A percentile compares a stretch with the other conserved stretches of the same genome.
These are phyloP conservation scores for Penicillium sp. DNA, from an alignment of 2,329 filamentous ascomycete genomes.

Conservation along the genomic window DNA sequence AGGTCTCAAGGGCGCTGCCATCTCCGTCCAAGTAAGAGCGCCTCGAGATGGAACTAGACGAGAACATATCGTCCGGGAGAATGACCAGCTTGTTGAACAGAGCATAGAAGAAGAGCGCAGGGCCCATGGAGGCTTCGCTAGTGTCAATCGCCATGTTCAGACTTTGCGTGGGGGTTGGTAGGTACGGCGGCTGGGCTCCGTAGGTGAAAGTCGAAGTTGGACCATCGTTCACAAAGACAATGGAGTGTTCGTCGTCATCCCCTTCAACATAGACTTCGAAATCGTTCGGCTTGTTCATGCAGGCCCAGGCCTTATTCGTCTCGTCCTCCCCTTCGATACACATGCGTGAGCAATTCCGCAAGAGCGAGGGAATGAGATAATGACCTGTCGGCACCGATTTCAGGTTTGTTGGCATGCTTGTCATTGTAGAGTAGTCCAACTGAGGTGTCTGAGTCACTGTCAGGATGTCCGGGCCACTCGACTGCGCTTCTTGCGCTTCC, in stretches of 20 bases:
- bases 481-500: constrained; percentile 17
- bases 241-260: constrained; percentile 24
- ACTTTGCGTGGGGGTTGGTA: constrained; percentile 41
- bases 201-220: constrained; percentile 49
- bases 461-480: constrained; percentile 31
- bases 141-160: constrained; percentile 56
- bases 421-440: constrained; percentile 50
- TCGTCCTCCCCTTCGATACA: constrained; percentile 44
- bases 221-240: constrained; percentile 39
- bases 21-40: constrained; percentile 25
- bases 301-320: constrained; percentile 51
- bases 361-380: constrained; percentile 46
- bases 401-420: constrained; percentile 43
- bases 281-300: constrained; percentile 36
- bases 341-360: constrained; percentile 46
- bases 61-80: constrained; percentile 38
- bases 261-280: constrained; percentile 30
- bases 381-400: constrained; percentile 49
- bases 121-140: constrained; percentile 53
- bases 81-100: constrained; percentile 63
- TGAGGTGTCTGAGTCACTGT: constrained; percentile 48
- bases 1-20: constrained; percentile 18
- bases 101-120: constrained; percentile 60
- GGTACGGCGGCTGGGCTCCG: constrained; percentile 57
- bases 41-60: constrained; percentile 26